Conservation (phyloP, 208 protist species). For the Tritrichomonas foetus region DNA sequence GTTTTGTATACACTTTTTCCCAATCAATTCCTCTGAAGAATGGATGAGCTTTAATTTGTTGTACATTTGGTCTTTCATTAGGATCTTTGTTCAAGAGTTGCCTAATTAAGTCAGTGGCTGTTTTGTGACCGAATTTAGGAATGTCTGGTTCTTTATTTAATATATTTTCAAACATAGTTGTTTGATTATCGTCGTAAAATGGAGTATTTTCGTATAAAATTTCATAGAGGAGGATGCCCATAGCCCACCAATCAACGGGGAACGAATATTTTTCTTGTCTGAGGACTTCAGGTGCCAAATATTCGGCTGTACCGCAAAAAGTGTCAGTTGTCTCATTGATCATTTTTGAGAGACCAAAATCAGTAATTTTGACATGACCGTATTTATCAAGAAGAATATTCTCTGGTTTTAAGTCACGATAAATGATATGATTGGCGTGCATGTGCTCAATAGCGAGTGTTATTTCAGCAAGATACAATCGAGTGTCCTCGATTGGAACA, state of each 20-base stretch:
- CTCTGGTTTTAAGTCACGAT: slow-evolving; percentile 17
- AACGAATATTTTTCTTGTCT: not conserved
- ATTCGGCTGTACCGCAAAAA: slow-evolving; percentile 27
- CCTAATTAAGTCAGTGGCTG: not conserved
- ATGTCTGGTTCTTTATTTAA: not conserved
- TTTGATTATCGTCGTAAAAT: slow-evolving; percentile 38
- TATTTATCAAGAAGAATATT: slow-evolving; percentile 2
- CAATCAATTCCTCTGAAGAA: not conserved
- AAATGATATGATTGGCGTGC: not conserved
- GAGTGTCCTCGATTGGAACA: not conserved
- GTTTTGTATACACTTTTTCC: not conserved
- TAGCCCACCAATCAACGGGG: not conserved
- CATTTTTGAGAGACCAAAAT: slow-evolving; percentile 22
- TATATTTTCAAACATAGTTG: slow-evolving; percentile 6
- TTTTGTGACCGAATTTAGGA: not conserved
- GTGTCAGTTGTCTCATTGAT: not conserved
- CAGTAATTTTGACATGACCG: not conserved
- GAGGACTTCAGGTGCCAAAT: slow-evolving; percentile 1
- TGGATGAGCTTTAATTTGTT: slow-evolving; percentile 26
- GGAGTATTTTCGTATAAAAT: not conserved
- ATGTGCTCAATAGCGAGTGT: not conserved
- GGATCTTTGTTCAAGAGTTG: not conserved
- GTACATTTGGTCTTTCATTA: not conserved
- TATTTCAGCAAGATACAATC: not conserved
- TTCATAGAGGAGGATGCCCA: not conserved